Percentiles rank a stretch among this genome's conserved stretches.
Evolutionary conservation across 805 yeast species (phyloP).

Genomic region (Lipomyces sp.): DNA sequence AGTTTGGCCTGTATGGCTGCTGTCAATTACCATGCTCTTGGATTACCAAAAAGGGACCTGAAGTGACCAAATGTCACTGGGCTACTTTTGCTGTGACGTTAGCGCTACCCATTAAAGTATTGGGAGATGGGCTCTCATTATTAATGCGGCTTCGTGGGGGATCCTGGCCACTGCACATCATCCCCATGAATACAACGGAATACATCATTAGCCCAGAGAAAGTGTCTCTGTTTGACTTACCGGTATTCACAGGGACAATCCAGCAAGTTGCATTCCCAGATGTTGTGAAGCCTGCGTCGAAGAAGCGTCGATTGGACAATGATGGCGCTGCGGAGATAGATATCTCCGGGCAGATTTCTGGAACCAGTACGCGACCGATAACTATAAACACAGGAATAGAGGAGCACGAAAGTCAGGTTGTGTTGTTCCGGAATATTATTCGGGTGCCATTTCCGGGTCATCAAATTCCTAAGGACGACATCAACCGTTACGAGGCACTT

Average conservation of each 20-base stretch:
- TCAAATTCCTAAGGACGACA: background rate
- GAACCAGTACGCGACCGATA: background rate
- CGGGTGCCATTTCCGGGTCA: constrained; percentile 10
- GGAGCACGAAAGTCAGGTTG: constrained; percentile 14
- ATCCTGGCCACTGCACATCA: too few relatives aligned
- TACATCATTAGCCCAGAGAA: background rate
- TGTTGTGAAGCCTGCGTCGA: constrained; percentile 4
- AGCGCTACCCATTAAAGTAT: background rate
- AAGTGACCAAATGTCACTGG: background rate
- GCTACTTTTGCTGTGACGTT: background rate
- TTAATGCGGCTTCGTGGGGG: too few relatives aligned
- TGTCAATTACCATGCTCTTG: too few relatives aligned
- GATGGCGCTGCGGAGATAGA: constrained; percentile 2
- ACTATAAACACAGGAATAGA: constrained; percentile 19
- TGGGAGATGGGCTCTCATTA: background rate
- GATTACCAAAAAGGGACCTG: background rate
- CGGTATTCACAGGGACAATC: background rate
- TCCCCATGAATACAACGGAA: background rate
- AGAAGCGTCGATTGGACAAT: constrained; percentile 18
- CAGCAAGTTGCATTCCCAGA: constrained; percentile 14
- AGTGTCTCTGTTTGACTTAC: background rate
- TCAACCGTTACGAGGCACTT: background rate
- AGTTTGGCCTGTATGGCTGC: background rate
- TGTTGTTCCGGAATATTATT: constrained; percentile 16
- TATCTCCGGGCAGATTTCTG: background rate